phyloP scores from a whole-genome alignment of 768 basidiomycete genomes.

The Brasilioporus rufonigricans region DNA sequence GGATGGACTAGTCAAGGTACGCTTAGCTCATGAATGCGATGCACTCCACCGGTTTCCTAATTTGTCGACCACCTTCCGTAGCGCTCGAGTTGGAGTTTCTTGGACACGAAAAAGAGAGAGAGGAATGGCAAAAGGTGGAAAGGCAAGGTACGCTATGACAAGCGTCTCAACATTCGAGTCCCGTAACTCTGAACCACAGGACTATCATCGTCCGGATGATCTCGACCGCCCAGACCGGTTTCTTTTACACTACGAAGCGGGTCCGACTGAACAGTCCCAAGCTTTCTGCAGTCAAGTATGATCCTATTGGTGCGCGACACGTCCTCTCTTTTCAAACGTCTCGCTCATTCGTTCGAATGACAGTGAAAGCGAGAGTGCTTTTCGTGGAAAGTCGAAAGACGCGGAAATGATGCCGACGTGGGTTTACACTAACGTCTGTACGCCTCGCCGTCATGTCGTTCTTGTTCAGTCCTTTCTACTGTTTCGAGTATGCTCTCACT shows the following conservation, averaged over 20 bases:
- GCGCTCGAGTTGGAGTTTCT: no score
- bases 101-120: neutral
- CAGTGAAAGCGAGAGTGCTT: slow-evolving; percentile 70
- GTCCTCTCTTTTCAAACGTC: neutral
- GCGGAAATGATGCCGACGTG: slow-evolving; percentile 44
- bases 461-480: neutral
- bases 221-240: slow-evolving; percentile 89
- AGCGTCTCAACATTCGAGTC: neutral
- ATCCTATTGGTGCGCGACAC: slow-evolving; percentile 67
- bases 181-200: slow-evolving; percentile 37
- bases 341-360: neutral
- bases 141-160: slow-evolving; percentile 46
- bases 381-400: slow-evolving; percentile 81
- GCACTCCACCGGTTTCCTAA: slow-evolving; percentile 3
- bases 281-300: slow-evolving; percentile 89
- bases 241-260: slow-evolving; percentile 84
- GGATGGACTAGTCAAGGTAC: neutral
- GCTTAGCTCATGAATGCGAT: slow-evolving; percentile 10
- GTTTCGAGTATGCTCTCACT: neutral
- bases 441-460: neutral
- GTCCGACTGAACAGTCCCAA: slow-evolving; percentile 66
- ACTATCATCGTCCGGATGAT: slow-evolving; percentile 85
- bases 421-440: no score
- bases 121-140: slow-evolving; percentile 58
- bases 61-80: slow-evolving; percentile 5